Conservation (phyloP, 2,329 filamentous ascomycete genomes). For the Didymellaceae sp. region DNA sequence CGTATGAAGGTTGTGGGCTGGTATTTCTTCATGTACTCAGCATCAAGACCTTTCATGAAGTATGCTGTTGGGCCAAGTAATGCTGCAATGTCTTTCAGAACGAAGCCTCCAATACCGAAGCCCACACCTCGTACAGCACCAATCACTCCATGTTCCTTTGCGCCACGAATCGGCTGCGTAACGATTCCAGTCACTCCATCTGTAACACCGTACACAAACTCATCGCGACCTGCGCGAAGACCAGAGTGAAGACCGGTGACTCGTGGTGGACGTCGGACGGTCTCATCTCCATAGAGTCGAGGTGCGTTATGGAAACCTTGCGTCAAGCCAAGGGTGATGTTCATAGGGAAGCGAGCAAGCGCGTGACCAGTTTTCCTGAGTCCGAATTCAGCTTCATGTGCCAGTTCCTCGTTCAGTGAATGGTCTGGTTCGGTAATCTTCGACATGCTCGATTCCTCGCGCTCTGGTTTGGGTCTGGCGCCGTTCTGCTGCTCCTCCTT, state of each 20-base stretch:
- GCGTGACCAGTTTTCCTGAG: constrained; percentile 60
- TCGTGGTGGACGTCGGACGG: constrained; percentile 67
- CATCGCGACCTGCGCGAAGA: constrained; percentile 63
- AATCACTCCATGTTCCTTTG: constrained; percentile 60
- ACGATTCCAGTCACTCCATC: constrained; percentile 70
- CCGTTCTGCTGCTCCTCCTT: constrained; percentile 10
- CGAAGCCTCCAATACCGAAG: constrained; percentile 68
- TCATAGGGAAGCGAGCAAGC: constrained; percentile 64
- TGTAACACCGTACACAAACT: constrained; percentile 69
- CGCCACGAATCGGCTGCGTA: constrained; percentile 64
- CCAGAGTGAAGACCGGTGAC: constrained; percentile 72
- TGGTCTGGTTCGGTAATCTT: constrained; percentile 43
- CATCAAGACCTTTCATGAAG: constrained; percentile 68
- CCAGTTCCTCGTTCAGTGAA: constrained; percentile 43
- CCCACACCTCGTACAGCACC: constrained; percentile 63
- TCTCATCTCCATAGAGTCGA: constrained; percentile 72
- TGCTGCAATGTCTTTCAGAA: constrained; percentile 70
- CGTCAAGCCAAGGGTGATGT: constrained; percentile 66
- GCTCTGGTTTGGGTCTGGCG: constrained; percentile 26
- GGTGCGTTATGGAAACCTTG: constrained; percentile 76
- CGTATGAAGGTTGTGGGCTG: constrained; percentile 63
- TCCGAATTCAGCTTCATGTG: constrained; percentile 60
- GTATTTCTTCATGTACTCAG: constrained; percentile 62
- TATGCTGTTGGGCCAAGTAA: constrained; percentile 67
- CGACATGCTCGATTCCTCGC: constrained; percentile 37